Conservation (phyloP, 2,329 filamentous ascomycete genomes). For the Teratosphaeria zuluensis region DNA sequence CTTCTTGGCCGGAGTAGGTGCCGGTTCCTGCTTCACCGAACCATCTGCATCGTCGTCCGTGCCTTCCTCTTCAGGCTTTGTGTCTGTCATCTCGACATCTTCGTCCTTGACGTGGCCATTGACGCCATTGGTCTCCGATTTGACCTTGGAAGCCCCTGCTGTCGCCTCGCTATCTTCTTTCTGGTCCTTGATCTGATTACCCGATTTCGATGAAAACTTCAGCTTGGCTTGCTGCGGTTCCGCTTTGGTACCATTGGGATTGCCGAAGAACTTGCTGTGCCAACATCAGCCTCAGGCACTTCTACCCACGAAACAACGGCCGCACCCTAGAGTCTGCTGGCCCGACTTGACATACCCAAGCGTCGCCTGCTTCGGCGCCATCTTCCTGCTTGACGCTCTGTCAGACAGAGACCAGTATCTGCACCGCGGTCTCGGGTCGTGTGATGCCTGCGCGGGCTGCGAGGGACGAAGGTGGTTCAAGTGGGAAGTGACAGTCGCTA, state of each 20-base stretch:
- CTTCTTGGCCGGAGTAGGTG: constrained; percentile 18
- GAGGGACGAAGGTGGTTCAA: constrained; percentile 6
- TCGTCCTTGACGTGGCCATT: constrained; percentile 17
- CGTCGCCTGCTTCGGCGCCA: constrained; percentile 63
- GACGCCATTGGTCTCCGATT: constrained; percentile 12
- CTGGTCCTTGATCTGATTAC: constrained; percentile 10
- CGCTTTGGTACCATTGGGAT: constrained; percentile 49
- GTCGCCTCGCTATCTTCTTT: constrained; percentile 7
- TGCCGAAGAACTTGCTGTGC: constrained; percentile 74
- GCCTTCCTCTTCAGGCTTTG: constrained; percentile 11
- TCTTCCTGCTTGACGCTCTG: constrained; percentile 15
- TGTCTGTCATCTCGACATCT: constrained; percentile 24
- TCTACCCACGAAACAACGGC: constrained; percentile 6
- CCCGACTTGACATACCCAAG: constrained; percentile 74
- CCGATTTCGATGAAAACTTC: constrained; percentile 49
- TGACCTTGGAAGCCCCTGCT: constrained; percentile 13
- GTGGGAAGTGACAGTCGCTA: constrained; percentile 2
- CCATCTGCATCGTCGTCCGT: constrained; percentile 12
- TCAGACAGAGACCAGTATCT: constrained; percentile 4
- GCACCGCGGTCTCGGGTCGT: constrained; percentile 7
- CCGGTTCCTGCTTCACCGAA: constrained; percentile 11
- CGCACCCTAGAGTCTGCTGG: constrained; percentile 67
- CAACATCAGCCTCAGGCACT: not conserved
- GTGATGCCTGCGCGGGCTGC: constrained; percentile 5
- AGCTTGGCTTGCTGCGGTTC: constrained; percentile 66